phyloP scores from a whole-genome alignment of 352 stramenopile species.

The Peronospora belbahrii region DNA sequence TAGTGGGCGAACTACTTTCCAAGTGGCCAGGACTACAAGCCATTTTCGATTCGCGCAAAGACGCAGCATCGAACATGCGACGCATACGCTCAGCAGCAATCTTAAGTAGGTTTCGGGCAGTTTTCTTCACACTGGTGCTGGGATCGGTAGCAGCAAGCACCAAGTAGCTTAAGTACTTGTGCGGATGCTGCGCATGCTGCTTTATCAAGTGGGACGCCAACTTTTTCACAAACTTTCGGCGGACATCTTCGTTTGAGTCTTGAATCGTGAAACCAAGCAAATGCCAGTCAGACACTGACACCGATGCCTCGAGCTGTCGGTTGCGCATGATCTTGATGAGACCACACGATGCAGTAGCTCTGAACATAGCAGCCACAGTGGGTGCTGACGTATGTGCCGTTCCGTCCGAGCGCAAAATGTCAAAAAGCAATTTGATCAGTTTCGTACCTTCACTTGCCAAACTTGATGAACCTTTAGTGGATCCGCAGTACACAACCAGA shows the following conservation, averaged over 20 bases:
- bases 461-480: constrained; percentile 8
- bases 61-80: constrained; percentile 56
- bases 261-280: constrained; percentile 67
- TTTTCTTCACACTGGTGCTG: constrained; percentile 47
- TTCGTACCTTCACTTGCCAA: constrained; percentile 21
- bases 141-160: constrained; percentile 54
- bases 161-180: constrained; percentile 81
- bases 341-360: constrained; percentile 37
- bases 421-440: constrained; percentile 49
- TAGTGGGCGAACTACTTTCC: neutral
- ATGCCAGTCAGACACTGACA: constrained; percentile 65
- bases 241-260: constrained; percentile 69
- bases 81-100: constrained; percentile 67
- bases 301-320: constrained; percentile 37
- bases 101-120: constrained; percentile 35
- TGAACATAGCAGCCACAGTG: constrained; percentile 37
- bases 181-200: constrained; percentile 41
- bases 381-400: constrained; percentile 34
- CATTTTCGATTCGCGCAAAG: constrained; percentile 16
- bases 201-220: constrained; percentile 68
- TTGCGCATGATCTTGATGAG: constrained; percentile 63
- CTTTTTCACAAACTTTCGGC: constrained; percentile 62
- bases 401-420: constrained; percentile 52
- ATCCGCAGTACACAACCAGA: constrained; percentile 38
- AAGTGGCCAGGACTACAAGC: constrained; percentile 9